Evolutionary conservation across 805 yeast species (phyloP), one percentile per base, ranked within the genome.

Genomic region (Ogataea philodendri): DNA sequence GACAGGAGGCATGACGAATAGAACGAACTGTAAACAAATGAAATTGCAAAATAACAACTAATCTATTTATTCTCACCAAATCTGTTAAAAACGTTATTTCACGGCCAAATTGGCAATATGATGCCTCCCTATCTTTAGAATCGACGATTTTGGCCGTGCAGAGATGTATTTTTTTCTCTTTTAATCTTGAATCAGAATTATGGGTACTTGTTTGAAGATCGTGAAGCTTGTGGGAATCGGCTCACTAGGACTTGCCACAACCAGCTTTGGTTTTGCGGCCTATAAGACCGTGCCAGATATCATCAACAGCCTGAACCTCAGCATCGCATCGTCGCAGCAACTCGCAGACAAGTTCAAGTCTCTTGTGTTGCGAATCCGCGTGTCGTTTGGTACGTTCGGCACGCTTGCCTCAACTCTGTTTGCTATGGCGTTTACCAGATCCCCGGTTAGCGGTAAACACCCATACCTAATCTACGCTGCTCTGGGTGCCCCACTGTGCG

Each of bases 381-480:
- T 35, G 49, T 50, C 34, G 26, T 47, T 32, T 33, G 57, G 30
- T 51, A 57, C 31, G 2, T 59, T 78, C 21, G 78, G 79, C 11
- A 53, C 71, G 4, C 26, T 77, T 15, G 68, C 82, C 6, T 49
- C 81, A 1, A 58, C 65, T 22, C 63, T 77, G 32, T 77, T 83
- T 46, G 61, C 67, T 20, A 46, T 70, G 44, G 80, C 82, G n/a
- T 83, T 69, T 53, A 62, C 62, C 32, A 67, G 69, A 31, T 76
- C 87, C 1, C 76, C 84, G 14, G 46, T 58, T 5, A 54, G 63
- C 22, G 78, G 70, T 37, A 74, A 74, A 57, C 94, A 84, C 59
- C 93, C 93, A 14, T 84, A 83, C 55, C 68, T 84, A 52, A 52
- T 84, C 9, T 84, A 84, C 55, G 67, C 82, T 30, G 69, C 81